Evolutionary conservation across 805 yeast species (phyloP).

Genomic region (Saccharomycopsis sp.): DNA sequence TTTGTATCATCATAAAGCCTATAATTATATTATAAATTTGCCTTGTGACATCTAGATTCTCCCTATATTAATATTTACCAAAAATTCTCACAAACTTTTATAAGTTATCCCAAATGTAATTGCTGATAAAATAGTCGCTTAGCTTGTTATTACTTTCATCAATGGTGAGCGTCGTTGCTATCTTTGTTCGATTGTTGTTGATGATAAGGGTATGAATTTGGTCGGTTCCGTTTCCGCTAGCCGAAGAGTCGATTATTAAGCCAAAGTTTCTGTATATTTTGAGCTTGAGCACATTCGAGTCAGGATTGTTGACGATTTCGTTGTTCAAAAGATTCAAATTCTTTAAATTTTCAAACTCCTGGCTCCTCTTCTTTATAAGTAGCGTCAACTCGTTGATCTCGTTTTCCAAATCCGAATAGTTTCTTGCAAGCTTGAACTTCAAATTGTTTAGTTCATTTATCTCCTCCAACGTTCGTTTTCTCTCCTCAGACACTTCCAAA

Average conservation of each 20-base stretch:
- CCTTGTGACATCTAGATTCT: not conserved
- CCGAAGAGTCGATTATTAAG: conserved; percentile 39
- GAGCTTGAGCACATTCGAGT: conserved; percentile 45
- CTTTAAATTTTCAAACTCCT: conserved; percentile 31
- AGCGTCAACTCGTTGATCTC: conserved; percentile 36
- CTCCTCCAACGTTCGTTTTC: conserved; percentile 28
- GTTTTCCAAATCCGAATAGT: conserved; percentile 42
- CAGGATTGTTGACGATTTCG: conserved; percentile 33
- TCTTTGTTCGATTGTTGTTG: conserved; percentile 16
- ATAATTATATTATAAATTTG: not conserved
- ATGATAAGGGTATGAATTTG: conserved; percentile 16
- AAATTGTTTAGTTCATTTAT: conserved; percentile 35
- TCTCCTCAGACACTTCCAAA: conserved; percentile 27
- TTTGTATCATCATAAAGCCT: not conserved
- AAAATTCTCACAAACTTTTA: too few species aligned
- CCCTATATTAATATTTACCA: not conserved
- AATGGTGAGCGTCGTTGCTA: conserved; percentile 16
- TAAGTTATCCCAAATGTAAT: conserved; percentile 70
- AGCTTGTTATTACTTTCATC: conserved; percentile 35
- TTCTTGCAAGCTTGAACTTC: conserved; percentile 46
- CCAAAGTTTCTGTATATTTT: conserved; percentile 59
- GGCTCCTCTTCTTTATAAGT: conserved; percentile 33
- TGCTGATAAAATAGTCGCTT: conserved; percentile 63
- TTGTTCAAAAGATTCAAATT: conserved; percentile 29
- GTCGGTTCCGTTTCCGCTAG: too few species aligned